phyloP scores from a whole-genome alignment of 129 eudicot genomes.

The Silybum marianum region DNA sequence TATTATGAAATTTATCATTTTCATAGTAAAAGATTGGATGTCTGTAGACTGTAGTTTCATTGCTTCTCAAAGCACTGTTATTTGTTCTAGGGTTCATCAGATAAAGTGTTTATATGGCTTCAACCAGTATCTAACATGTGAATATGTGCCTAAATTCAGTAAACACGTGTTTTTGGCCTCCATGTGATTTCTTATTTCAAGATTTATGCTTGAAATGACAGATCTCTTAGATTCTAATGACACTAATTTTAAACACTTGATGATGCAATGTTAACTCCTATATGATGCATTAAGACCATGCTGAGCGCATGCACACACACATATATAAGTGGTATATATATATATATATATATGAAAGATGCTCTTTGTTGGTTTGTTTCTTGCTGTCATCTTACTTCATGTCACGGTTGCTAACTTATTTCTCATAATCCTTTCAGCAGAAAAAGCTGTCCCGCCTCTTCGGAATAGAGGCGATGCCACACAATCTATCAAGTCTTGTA shows the following conservation, averaged over 20 bases:
- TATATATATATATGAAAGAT: not conserved
- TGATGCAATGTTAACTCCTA: not conserved
- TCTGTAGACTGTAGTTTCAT: not conserved
- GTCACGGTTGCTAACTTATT: not conserved
- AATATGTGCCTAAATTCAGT: not conserved
- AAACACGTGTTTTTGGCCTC: not conserved
- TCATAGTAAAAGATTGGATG: not conserved
- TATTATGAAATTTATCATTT: not conserved
- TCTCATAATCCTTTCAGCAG: not conserved
- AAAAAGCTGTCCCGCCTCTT: not conserved
- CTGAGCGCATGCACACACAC: not conserved
- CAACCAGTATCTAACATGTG: not conserved
- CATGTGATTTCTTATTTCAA: not conserved
- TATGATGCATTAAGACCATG: not conserved
- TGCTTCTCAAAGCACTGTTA: not conserved
- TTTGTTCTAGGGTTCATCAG: not conserved
- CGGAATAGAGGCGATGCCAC: not conserved
- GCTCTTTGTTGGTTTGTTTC: not conserved
- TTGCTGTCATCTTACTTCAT: not conserved
- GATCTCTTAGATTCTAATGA: not conserved
- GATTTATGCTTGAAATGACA: not conserved
- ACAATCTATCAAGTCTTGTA: not conserved
- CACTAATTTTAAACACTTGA: not conserved
- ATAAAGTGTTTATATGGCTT: not conserved
- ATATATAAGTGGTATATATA: not conserved